A percentile compares a stretch with the other conserved stretches of the same genome.
Conservation (phyloP, 495 filamentous ascomycete genomes). For the Glarea lozoyensis region DNA sequence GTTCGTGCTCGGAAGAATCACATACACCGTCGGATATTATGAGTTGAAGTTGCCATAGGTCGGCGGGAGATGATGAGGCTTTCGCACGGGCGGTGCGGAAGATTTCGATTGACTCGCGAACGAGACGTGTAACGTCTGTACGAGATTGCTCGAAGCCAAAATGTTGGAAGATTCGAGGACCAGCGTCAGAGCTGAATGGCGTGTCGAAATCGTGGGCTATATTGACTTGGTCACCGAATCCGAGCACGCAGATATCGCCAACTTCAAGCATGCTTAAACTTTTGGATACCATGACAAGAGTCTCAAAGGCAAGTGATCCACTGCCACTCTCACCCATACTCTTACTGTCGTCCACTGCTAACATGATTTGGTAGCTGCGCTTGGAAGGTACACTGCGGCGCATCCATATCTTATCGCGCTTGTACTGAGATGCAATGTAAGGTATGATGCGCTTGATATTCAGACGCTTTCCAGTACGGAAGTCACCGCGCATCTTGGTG, state of each 20-base stretch:
- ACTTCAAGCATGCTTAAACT: conserved; percentile 84
- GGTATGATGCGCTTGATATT: conserved; percentile 99
- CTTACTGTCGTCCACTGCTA: conserved; percentile 92
- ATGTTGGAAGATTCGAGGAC: conserved; percentile 67
- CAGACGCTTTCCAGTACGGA: conserved; percentile 93
- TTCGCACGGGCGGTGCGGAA: conserved; percentile 69
- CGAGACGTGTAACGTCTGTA: conserved; percentile 74
- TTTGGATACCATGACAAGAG: conserved; percentile 78
- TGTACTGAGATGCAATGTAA: conserved; percentile 94
- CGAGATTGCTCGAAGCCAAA: conserved; percentile 79
- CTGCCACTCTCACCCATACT: conserved; percentile 74
- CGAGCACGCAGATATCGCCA: conserved; percentile 79
- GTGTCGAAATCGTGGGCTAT: conserved; percentile 83
- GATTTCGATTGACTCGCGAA: conserved; percentile 65
- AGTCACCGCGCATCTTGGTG: conserved; percentile 93
- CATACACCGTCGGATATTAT: conserved; percentile 92
- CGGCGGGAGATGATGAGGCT: conserved; percentile 48
- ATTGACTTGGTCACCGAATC: conserved; percentile 80
- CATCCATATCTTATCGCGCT: conserved; percentile 99
- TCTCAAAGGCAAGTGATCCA: conserved; percentile 75
- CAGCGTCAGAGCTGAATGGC: conserved; percentile 75
- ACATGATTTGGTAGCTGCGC: conserved; percentile 90
- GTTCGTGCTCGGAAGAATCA: conserved; percentile 66
- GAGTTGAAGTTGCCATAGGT: conserved; percentile 94
- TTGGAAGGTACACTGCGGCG: conserved; percentile 82